phyloP scores from a whole-genome alignment of 305 asterid species.

The Solanum chacoense region DNA sequence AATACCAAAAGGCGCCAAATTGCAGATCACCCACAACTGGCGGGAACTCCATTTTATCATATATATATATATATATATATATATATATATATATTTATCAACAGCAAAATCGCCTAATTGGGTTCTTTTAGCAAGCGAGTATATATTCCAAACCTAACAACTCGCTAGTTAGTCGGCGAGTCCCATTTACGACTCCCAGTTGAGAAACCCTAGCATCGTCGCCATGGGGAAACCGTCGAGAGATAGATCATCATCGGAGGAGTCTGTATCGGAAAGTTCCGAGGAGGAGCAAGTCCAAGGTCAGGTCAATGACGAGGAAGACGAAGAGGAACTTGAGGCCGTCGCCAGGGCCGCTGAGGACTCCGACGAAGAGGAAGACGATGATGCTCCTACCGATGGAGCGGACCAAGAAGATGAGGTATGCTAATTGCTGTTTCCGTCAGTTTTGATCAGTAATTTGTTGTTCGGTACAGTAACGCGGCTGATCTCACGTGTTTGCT shows the following conservation, averaged over 20 bases:
- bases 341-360: slow-evolving; percentile 82
- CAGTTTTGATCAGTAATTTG: not conserved
- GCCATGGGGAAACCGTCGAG: slow-evolving; percentile 68
- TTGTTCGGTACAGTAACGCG: not conserved
- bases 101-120: not conserved
- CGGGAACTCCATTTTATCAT: not conserved
- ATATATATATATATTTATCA: not conserved
- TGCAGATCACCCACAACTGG: not conserved
- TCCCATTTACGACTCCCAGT: not conserved
- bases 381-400: slow-evolving; percentile 24
- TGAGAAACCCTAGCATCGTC: not conserved
- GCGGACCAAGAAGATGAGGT: slow-evolving; percentile 54
- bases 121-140: not conserved
- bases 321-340: slow-evolving; percentile 86
- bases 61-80: not conserved
- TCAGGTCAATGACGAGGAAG: slow-evolving; percentile 58
- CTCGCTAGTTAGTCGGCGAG: not conserved
- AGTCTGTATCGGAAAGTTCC: slow-evolving; percentile 13
- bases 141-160: not conserved
- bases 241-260: slow-evolving; percentile 37
- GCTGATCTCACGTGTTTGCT: not conserved
- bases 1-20: not conserved
- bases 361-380: slow-evolving; percentile 28
- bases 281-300: slow-evolving; percentile 38
- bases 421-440: not conserved